A percentile compares a stretch with the other conserved stretches of the same genome.
These are phyloP conservation scores for Microcyclospora tardicrescens DNA, from an alignment of 2,329 filamentous ascomycete genomes.

Conservation along the genomic window DNA sequence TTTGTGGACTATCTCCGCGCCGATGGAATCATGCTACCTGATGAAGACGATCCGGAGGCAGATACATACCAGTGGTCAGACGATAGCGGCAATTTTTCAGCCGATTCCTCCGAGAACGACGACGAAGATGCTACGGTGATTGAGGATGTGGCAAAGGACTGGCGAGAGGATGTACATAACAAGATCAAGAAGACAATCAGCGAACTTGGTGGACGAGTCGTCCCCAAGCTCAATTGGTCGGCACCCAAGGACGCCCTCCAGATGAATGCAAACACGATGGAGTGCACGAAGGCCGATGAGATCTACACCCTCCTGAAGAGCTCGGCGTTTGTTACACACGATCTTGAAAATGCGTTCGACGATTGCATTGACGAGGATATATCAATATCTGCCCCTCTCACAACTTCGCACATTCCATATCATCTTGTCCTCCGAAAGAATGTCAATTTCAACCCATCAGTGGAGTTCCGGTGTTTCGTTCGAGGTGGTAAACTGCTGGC, in stretches of 20 bases:
- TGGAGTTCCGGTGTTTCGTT: conserved; percentile 95
- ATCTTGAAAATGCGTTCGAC: conserved; percentile 86
- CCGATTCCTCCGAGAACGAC: not conserved
- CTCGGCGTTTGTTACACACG: conserved; percentile 87
- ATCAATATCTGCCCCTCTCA: conserved; percentile 4
- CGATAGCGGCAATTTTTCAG: conserved; percentile 37
- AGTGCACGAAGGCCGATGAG: conserved; percentile 78
- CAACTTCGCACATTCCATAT: conserved; percentile 45
- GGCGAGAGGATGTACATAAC: conserved; percentile 57
- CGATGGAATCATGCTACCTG: conserved; percentile 81
- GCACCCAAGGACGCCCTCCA: conserved; percentile 90
- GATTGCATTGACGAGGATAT: conserved; percentile 39
- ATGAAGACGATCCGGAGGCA: conserved; percentile 40
- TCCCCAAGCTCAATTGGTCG: conserved; percentile 95
- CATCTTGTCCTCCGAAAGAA: conserved; percentile 79
- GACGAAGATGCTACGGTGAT: conserved; percentile 22
- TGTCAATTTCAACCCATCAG: conserved; percentile 63
- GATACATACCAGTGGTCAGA: conserved; percentile 28
- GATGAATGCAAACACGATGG: conserved; percentile 81
- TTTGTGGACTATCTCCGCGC: conserved; percentile 82
- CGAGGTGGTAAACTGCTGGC: conserved; percentile 67
- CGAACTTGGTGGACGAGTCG: conserved; percentile 72
- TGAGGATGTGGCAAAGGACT: conserved; percentile 46
- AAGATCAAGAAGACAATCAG: conserved; percentile 63
- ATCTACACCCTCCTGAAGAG: conserved; percentile 89